These are phyloP conservation scores for Hanseniaspora sp. DNA, from an alignment of 1,139 yeast genomes.

Conservation along the genomic window DNA sequence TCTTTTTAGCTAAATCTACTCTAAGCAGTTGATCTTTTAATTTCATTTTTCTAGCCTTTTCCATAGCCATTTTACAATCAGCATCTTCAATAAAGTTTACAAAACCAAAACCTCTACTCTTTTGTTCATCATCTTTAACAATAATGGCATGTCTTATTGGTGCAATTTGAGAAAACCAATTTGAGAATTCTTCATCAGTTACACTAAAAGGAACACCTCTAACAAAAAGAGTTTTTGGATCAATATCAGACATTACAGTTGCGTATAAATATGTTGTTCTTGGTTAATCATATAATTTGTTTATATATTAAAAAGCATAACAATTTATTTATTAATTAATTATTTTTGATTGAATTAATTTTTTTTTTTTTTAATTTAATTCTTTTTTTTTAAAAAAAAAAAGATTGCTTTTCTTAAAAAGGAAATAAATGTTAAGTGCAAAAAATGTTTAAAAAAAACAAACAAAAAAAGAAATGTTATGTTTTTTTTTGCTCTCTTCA, in stretches of 20 bases:
- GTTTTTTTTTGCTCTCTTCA: neutral
- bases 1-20: constrained; percentile 82
- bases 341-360: too few species aligned
- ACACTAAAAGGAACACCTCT: constrained; percentile 73
- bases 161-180: constrained; percentile 78
- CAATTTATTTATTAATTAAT: neutral
- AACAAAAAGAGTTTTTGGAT: constrained; percentile 63
- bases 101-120: constrained; percentile 88
- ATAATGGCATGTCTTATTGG: constrained; percentile 94
- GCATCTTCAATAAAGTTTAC: constrained; percentile 80
- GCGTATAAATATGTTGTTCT: constrained; percentile 19
- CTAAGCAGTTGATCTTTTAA: constrained; percentile 57
- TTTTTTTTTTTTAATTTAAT: too few species aligned
- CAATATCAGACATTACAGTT: constrained; percentile 21
- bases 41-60: constrained; percentile 52
- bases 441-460: too few species aligned
- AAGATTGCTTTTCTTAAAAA: too few species aligned
- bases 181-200: constrained; percentile 67
- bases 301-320: neutral
- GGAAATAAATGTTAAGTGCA: too few species aligned
- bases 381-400: too few species aligned
- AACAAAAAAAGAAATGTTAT: neutral
- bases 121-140: constrained; percentile 63
- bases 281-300: neutral
- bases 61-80: constrained; percentile 69